Base-by-base conservation (phyloP, 1,284 basidiomycete species). In the Violaceomyces palustris region DNA sequence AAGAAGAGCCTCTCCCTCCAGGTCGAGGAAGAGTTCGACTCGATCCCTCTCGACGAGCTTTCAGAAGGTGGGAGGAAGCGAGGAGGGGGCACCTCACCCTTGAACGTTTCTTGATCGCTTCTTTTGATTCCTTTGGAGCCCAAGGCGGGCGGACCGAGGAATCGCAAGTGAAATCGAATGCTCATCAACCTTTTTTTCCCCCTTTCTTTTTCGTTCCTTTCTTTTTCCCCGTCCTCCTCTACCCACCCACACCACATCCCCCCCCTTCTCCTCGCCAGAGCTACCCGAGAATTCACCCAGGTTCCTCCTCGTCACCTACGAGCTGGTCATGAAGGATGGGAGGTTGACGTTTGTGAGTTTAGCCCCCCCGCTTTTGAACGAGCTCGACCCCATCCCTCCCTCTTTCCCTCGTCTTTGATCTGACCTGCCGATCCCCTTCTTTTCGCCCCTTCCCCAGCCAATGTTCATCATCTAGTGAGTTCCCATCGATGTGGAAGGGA, bases 261-360 rank as follows among this genome's bases (percentile, higher is more conserved):
- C n/a, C n/a, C n/a, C n/a, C n/a, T n/a, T 24, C 15, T 12, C 23
- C 22, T 9, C 23, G 25, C 24, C 61, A 92, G 92, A 93, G 68
- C 79, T 96, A 6, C 91, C 91, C 0, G 88, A 88, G 75, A 87
- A 87, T 73, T 81, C 85, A 5, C 91, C 91, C 9, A 81, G 91
- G 61, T 94, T 89, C 72, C 82, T 94, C 35, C 74, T 96, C 17
- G 76, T 87, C 23, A 88, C 87, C 12, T 87, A 92, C 67, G 85
- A 88, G 66, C 79, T 91, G 18, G 79, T 80, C 33, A 88, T 93
- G 74, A 73, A 72, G 5, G 92, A 96, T 65, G 91, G 91, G 3
- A 80, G 92, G 27, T 83, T 80, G 50, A 90, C 87, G 1, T 90
- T 85, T 66, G 67, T 69, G 48, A 40, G 67, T 57, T 3, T 12